Evolutionary conservation across 345 rosid genomes (phyloP), one percentile per base, ranked within the genome.

Genomic region (Chamaenerion angustifolium): DNA sequence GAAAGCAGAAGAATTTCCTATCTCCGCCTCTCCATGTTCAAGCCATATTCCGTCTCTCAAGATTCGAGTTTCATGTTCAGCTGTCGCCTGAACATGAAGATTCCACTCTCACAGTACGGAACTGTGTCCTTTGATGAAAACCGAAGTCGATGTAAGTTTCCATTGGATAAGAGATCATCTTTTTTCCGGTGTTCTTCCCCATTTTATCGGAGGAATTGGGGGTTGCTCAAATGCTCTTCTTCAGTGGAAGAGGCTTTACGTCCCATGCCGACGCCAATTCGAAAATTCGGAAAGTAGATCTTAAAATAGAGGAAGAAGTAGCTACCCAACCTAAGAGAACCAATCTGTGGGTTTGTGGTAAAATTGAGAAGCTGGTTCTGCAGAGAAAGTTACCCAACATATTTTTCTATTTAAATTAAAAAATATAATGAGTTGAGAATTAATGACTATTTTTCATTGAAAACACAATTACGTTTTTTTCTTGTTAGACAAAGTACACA

Each of bases 341-440:
- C 40, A 65, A 67, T 49, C 56, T 56, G 0, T 59, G 75, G 52
- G 11, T 89, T 10, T 89, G 95, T 67, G 65, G 88, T 68, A 85
- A 81, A 79, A 74, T 89, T 41, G 83, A 85, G 60, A 85, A 89
- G 64, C 65, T 77, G 52, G 90, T 70, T 42, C 59, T 89, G 52
- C 68, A 64, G 49, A 72, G 59, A 54, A 71, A 71, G 42, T 74
- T n/a, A n/a, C n/a, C n/a, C n/a, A n/a, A n/a, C n/a, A n/a, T n/a
- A n/a, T n/a, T n/a, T n/a, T n/a, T n/a, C n/a, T n/a, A n/a, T n/a
- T n/a, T n/a, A n/a, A n/a, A n/a, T n/a, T n/a, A n/a, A n/a, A n/a
- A 21, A 0, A 21, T 21, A 2, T 21, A 21, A 21, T 21, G 25
- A 21, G 25, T 2, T 21, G 25, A 2, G 2, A 4, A 21, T 21